Evolutionary conservation across 805 yeast genomes (phyloP), one percentile per base, ranked within the genome.

Genomic region (Lipomyces starkeyi): DNA sequence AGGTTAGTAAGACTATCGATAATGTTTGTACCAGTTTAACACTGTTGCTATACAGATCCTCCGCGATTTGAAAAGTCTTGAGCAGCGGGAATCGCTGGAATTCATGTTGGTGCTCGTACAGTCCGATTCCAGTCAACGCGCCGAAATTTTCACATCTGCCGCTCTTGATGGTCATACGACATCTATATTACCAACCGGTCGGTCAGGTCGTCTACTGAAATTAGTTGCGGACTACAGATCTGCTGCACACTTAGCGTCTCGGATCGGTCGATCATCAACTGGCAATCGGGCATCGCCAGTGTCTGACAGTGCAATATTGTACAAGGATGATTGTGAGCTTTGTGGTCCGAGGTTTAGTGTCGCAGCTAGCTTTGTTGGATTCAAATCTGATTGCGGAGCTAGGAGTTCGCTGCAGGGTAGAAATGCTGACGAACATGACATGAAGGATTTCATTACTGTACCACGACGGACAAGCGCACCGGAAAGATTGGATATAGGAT

Each of bases 121-220:
- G 32, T 25, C 49, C 11, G 29, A 25, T 40, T 20, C 56, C 56
- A 9, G 14, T 14, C 27, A 29, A 25, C 53, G 59, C 34, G 55
- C 62, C 29, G 59, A 37, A 32, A 34, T 59, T 27, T 22, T 59
- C 27, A 27, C 62, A 17, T 59, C 62, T 14, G 58, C 54, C 13
- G 55, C 55, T 14, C 29, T 59, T 29, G 62, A 37, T 9, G 25
- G 17, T 17, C 56, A 59, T 29, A 20, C 40, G 14, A 13, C 22
- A 11, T 27, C 34, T 35, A 58, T 59, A 25, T 13, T 59, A 6
- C 35, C 62, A 32, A 25, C 54, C 7, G 58, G 43, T 14, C 62
- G 29, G 22, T 25, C 40, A 11, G 34, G 43, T 37, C 55, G 13
- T 6, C 22, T 37, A 29, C 8, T 49, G 29, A 20, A 37, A 40